phyloP scores from a whole-genome alignment of 352 stramenopile species.

The Phytophthora litchii region DNA sequence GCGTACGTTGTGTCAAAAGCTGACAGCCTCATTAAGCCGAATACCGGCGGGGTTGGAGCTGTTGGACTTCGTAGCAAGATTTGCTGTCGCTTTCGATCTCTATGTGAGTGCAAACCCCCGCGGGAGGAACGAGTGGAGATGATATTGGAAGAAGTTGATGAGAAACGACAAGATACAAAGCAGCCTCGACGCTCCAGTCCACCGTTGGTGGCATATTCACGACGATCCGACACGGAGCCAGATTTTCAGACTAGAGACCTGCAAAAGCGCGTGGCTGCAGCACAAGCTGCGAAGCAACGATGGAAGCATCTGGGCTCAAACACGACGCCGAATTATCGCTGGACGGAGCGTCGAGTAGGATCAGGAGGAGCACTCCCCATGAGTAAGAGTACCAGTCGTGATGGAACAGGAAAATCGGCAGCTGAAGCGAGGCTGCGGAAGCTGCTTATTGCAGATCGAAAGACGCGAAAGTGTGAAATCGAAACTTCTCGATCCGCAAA shows the following conservation, averaged over 20 bases:
- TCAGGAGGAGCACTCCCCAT: slow-evolving; percentile 31
- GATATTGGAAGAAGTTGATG: neutral
- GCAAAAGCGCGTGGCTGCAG: slow-evolving; percentile 26
- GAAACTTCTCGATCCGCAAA: slow-evolving; percentile 1
- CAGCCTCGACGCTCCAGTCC: slow-evolving; percentile 26
- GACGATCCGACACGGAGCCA: slow-evolving; percentile 3
- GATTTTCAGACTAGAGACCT: slow-evolving; percentile 39
- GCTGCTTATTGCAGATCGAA: slow-evolving; percentile 8
- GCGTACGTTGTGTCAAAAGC: slow-evolving; percentile 34
- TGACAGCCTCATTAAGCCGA: slow-evolving; percentile 26
- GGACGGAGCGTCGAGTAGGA: slow-evolving; percentile 36
- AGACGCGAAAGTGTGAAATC: slow-evolving; percentile 21
- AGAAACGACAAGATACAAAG: slow-evolving; percentile 15
- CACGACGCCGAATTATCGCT: slow-evolving; percentile 25
- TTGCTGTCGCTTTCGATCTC: slow-evolving; percentile 32
- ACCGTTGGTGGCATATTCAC: slow-evolving; percentile 19
- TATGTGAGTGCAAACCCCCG: slow-evolving; percentile 26
- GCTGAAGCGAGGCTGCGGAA: slow-evolving; percentile 18
- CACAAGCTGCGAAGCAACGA: slow-evolving; percentile 26
- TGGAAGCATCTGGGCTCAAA: slow-evolving; percentile 30
- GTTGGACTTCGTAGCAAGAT: slow-evolving; percentile 18
- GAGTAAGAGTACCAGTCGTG: slow-evolving; percentile 22
- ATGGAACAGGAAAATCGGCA: slow-evolving; percentile 17
- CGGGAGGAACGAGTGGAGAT: slow-evolving; percentile 3
- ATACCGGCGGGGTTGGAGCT: slow-evolving; percentile 17